phyloP scores from a whole-genome alignment of 108 stramenopile species.

The Cylindrotheca fusiformis region DNA sequence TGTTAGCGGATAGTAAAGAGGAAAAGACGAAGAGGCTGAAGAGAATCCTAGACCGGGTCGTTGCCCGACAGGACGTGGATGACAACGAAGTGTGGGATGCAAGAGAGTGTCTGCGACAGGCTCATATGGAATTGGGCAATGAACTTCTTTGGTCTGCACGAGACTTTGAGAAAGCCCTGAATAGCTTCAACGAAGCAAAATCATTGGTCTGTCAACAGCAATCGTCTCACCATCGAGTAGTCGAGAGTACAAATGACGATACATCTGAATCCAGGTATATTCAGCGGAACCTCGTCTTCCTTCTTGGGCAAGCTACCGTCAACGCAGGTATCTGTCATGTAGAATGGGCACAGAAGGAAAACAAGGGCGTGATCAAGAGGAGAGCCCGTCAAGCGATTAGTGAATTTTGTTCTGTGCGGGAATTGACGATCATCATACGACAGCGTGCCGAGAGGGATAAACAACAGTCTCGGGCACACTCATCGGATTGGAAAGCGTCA shows the following conservation, averaged over 20 bases:
- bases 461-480: not conserved
- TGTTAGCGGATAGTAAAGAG: constrained; percentile 12
- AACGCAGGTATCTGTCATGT: constrained; percentile 36
- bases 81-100: constrained; percentile 55
- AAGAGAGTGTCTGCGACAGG: constrained; percentile 42
- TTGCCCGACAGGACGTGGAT: constrained; percentile 15
- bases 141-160: constrained; percentile 23
- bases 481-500: not conserved
- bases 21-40: constrained; percentile 9
- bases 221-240: constrained; percentile 7
- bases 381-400: constrained; percentile 1
- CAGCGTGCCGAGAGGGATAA: not conserved
- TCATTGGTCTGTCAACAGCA: constrained; percentile 26
- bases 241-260: constrained; percentile 3
- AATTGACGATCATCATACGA: not conserved
- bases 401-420: constrained; percentile 1
- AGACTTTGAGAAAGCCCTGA: constrained; percentile 16
- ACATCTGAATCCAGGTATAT: constrained; percentile 17
- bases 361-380: not conserved
- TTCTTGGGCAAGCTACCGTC: constrained; percentile 35
- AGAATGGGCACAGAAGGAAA: constrained; percentile 1
- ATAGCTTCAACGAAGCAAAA: constrained; percentile 29
- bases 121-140: constrained; percentile 44
- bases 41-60: constrained; percentile 19
- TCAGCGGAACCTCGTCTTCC: constrained; percentile 22